Conservation (phyloP, 75 land plant species). For the Gnetum montanum region DNA sequence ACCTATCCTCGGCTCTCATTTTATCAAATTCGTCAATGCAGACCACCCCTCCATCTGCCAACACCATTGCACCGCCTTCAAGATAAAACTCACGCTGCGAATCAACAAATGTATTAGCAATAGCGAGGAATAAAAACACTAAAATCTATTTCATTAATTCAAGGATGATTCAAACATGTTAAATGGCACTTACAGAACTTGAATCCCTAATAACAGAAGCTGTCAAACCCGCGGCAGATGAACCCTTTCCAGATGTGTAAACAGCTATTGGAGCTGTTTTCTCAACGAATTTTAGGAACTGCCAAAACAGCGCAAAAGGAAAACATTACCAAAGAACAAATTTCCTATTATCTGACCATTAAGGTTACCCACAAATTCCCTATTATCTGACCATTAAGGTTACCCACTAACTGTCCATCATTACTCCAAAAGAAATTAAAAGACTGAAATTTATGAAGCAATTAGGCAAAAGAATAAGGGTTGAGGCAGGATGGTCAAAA, state of each 20-base stretch:
- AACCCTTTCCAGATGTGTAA: slow-evolving; percentile 98
- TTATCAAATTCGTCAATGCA: slow-evolving; percentile 99
- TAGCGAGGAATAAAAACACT: background rate
- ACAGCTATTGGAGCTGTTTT: slow-evolving; percentile 98
- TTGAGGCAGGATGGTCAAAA: too few relatives aligned
- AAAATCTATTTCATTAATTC: too few relatives aligned
- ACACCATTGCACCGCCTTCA: slow-evolving; percentile 99
- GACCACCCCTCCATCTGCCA: slow-evolving; percentile 99
- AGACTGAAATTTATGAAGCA: background rate
- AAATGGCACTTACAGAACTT: slow-evolving; percentile 59
- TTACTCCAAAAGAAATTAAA: too few relatives aligned
- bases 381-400: too few relatives aligned
- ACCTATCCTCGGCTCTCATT: slow-evolving; percentile 99
- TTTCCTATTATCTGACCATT: background rate
- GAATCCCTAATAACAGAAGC: slow-evolving; percentile 93
- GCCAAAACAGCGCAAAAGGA: slow-evolving; percentile 1
- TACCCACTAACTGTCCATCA: too few relatives aligned
- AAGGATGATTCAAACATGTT: background rate
- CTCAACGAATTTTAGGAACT: slow-evolving; percentile 99
- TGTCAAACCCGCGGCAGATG: slow-evolving; percentile 98
- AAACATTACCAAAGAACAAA: background rate
- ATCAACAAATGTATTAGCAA: too few relatives aligned
- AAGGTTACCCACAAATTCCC: too few relatives aligned
- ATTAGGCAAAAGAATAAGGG: too few relatives aligned
- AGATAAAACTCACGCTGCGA: slow-evolving; percentile 93